Percentiles rank a stretch among this genome's conserved stretches.
These are phyloP conservation scores for Aspergillus cristatus DNA, from an alignment of 495 filamentous ascomycete genomes.

Conservation along the genomic window DNA sequence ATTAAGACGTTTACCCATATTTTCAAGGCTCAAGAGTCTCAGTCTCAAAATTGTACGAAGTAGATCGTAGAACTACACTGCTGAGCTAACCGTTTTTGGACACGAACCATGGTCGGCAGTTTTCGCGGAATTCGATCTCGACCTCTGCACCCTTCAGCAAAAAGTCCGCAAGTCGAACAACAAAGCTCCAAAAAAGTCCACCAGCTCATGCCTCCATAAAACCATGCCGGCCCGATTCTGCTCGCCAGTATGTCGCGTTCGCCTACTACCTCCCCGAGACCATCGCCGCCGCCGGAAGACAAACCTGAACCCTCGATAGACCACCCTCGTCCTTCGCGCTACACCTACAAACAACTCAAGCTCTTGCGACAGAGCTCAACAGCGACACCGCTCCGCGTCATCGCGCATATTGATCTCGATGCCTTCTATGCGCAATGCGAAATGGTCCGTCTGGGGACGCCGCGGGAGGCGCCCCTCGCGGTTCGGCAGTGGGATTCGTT, in stretches of 20 bases:
- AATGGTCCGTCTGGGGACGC: conserved; percentile 69
- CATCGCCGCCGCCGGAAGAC: conserved; percentile 22
- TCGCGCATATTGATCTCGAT: conserved; percentile 92
- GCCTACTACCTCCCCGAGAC: conserved; percentile 12
- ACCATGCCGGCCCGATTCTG: neutral
- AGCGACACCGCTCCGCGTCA: conserved; percentile 70
- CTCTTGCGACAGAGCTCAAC: conserved; percentile 63
- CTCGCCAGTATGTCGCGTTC: conserved; percentile 17
- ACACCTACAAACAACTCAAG: conserved; percentile 74
- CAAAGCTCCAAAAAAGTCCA: conserved; percentile 3
- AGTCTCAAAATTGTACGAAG: no score
- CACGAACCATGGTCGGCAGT: no score
- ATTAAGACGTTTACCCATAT: no score
- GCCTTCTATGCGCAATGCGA: conserved; percentile 98
- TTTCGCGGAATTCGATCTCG: no score
- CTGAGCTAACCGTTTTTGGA: no score
- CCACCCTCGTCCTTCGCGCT: conserved; percentile 40
- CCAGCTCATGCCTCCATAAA: neutral
- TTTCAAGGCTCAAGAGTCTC: no score
- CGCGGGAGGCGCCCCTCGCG: conserved; percentile 71
- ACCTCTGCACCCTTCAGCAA: no score
- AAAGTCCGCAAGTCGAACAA: no score
- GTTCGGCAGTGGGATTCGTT: conserved; percentile 77
- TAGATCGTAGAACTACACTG: no score
- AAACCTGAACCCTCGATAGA: conserved; percentile 34